These are phyloP conservation scores for Neonectria coccinea DNA, from an alignment of 2,329 filamentous ascomycete genomes.

Conservation along the genomic window DNA sequence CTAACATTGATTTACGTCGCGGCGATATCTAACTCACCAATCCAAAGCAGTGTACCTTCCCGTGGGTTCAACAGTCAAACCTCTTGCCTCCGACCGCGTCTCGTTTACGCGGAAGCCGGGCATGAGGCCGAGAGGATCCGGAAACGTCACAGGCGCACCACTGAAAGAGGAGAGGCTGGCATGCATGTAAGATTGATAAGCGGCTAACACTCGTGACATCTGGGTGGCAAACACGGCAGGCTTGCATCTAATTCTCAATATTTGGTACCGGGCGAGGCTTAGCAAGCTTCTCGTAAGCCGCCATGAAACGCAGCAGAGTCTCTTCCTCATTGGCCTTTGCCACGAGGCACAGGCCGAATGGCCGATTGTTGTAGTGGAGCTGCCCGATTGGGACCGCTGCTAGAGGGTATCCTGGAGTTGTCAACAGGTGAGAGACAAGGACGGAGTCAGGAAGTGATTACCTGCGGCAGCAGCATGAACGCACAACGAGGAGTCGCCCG, in stretches of 20 bases:
- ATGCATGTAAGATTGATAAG: background rate
- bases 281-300: slow-evolving; percentile 3
- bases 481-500: slow-evolving; percentile 7
- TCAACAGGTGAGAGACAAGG: background rate
- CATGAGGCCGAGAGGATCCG: background rate
- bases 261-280: slow-evolving; percentile 4
- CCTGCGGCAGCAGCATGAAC: slow-evolving; percentile 14
- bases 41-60: background rate
- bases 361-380: slow-evolving; percentile 8
- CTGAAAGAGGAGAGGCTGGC: background rate
- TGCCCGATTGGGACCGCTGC: slow-evolving; percentile 13
- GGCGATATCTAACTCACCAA: background rate
- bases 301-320: slow-evolving; percentile 6
- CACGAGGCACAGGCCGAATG: slow-evolving; percentile 11
- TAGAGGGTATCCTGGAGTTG: slow-evolving; percentile 6
- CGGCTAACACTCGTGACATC: background rate
- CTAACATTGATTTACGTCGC: background rate
- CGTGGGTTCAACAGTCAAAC: background rate
- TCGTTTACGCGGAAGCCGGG: background rate
- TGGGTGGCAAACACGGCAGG: background rate
- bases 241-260: background rate
- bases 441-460: background rate
- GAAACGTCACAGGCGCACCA: background rate
- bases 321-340: slow-evolving; percentile 4
- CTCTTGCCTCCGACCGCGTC: background rate